phyloP scores from a whole-genome alignment of 1,139 yeast genomes.

The Blastobotrys persicus region DNA sequence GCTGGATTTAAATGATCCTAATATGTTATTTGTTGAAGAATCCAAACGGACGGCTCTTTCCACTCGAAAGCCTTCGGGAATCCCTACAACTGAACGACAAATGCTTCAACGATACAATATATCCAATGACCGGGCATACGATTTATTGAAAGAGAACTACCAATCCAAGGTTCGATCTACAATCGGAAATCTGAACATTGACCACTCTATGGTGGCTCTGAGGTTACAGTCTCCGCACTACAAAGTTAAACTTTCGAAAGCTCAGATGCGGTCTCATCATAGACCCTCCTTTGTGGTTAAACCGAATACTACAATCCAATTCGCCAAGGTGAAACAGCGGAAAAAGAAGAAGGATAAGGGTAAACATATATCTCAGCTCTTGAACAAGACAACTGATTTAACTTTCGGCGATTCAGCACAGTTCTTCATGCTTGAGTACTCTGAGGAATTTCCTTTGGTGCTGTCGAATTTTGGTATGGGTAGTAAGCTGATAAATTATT shows the following conservation, averaged over 20 bases:
- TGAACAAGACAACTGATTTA: slow-evolving; percentile 68
- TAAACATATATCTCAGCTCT: slow-evolving; percentile 70
- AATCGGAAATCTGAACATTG: slow-evolving; percentile 85
- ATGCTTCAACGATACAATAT: slow-evolving; percentile 64
- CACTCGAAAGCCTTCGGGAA: slow-evolving; percentile 21
- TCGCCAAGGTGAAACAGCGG: slow-evolving; percentile 72
- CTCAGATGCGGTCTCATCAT: slow-evolving; percentile 76
- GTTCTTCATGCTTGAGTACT: slow-evolving; percentile 77
- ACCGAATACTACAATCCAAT: slow-evolving; percentile 74
- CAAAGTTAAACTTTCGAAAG: slow-evolving; percentile 68
- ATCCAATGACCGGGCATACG: slow-evolving; percentile 87
- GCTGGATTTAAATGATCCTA: slow-evolving; percentile 86
- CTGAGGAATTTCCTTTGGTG: slow-evolving; percentile 85
- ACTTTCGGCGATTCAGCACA: slow-evolving; percentile 82
- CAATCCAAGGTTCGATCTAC: slow-evolving; percentile 92
- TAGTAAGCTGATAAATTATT: slow-evolving; percentile 86
- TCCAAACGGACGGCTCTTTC: slow-evolving; percentile 20
- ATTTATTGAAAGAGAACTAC: slow-evolving; percentile 75
- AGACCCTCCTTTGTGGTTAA: slow-evolving; percentile 72
- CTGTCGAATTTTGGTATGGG: slow-evolving; percentile 95
- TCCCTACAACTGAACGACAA: slow-evolving; percentile 51
- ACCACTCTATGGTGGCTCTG: slow-evolving; percentile 86
- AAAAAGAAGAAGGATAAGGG: slow-evolving; percentile 90
- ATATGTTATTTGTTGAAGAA: slow-evolving; percentile 61
- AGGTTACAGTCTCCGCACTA: slow-evolving; percentile 89